A percentile compares a stretch with the other conserved stretches of the same genome.
phyloP scores from a whole-genome alignment of 225 moss, liverwort and hornwort species.

The Thuidium tamariscinum region DNA sequence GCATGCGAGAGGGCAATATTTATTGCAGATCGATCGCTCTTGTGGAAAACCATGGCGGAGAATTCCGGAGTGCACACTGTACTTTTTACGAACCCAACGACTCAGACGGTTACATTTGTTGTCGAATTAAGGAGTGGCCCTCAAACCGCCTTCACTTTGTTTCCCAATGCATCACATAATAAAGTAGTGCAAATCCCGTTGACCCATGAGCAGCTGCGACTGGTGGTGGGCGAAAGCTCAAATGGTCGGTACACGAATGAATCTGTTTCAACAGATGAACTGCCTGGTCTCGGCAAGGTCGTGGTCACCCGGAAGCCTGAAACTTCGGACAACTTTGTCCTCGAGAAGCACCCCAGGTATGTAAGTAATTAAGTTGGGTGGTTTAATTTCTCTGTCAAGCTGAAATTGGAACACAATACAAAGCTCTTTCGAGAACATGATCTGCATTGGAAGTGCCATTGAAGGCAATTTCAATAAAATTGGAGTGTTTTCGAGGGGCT shows the following conservation, averaged over 20 bases:
- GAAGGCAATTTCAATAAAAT: not conserved
- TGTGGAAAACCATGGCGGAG: not conserved
- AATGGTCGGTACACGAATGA: not conserved
- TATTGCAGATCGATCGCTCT: not conserved
- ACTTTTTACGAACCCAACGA: not conserved
- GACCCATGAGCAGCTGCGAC: not conserved
- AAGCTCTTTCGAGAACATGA: not conserved
- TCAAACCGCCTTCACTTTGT: not conserved
- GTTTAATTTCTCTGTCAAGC: not conserved
- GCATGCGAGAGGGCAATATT: not conserved
- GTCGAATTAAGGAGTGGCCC: no score
- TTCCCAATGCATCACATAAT: fast-evolving
- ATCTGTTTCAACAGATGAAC: not conserved
- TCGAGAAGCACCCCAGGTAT: not conserved
- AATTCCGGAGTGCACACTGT: not conserved
- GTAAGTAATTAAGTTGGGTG: not conserved
- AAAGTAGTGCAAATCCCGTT: not conserved
- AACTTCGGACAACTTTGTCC: not conserved
- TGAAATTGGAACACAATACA: not conserved
- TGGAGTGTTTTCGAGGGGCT: not conserved
- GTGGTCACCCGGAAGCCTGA: not conserved
- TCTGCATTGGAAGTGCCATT: not conserved
- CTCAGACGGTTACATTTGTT: not conserved
- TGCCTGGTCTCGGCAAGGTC: not conserved
- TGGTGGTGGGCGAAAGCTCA: not conserved